Evolutionary conservation across 129 eudicot species (phyloP), one percentile per base, ranked within the genome.

Genomic region (Flaveria brownii): DNA sequence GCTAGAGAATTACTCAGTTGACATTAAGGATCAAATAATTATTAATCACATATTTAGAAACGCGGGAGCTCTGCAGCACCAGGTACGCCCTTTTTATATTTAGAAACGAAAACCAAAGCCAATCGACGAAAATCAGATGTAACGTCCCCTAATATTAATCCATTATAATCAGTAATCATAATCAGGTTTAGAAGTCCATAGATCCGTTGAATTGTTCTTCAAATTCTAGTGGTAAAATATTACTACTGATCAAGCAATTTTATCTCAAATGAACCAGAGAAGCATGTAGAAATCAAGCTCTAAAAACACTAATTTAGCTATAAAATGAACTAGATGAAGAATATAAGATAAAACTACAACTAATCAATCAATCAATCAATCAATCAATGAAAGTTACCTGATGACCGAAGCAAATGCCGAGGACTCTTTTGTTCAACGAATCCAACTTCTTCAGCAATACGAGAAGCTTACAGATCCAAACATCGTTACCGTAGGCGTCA

Each of bases 401-500:
- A 74, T 91, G 97, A 11, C 98, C 98, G 65, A 94, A 94, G 91
- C 98, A 94, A 78, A 94, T 84, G 74, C 98, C 98, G n/a, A 94
- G 93, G 1, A 94, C 81, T 72, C 74, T 88, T 26, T 91, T 94
- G 30, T 94, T 87, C 93, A 91, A 63, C 17, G 86, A 74, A 73
- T 85, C 86, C 75, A 94, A 72, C 51, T 75, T 87, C 7, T 84
- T 79, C 39, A 94, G 82, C 55, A 94, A 79, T 76, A 13, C 33
- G 68, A 91, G 72, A 9, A 94, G 89, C 26, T 81, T 84, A 41
- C 84, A 81, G 76, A 94, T 85, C 98, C 98, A 94, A 25, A 60
- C 78, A 74, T 91, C 96, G 68, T 91, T 86, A 0, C 91, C 97
- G 49, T 91, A 88, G 0, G 98, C 98, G 63, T 94, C 98, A 74